Evolutionary conservation across 164 flowering plant genomes (phyloP), one percentile per base, ranked within the genome.

Genomic region (Malania oleifera): DNA sequence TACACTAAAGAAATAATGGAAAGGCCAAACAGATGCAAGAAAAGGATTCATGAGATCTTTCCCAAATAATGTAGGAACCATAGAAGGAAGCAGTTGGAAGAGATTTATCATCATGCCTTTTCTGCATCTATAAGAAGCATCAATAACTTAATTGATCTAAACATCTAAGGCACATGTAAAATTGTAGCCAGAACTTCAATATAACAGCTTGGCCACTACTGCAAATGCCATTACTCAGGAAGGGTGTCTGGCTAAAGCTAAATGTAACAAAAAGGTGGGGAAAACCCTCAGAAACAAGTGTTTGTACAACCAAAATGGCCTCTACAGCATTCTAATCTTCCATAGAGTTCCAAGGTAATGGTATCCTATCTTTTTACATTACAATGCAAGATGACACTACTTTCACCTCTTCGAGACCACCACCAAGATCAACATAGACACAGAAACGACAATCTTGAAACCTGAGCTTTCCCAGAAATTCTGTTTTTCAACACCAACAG

Each of bases 381-480:
- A 39, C 14, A 18, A 15, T 2, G 18, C 37, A 52, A 43, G 22
- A 15, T 24, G 15, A 18, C 23, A 11, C 15, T 52, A 10, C 17
- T 41, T 64, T 78, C 66, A 89, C 56, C 95, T 80, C 82, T 84
- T 93, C 7, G 96, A 80, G 59, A 93, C 84, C 45, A 82, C 75
- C 29, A 93, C 95, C 58, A 93, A 67, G 47, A 84, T 60, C 72
- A 90, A 59, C 98, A 93, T 93, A 0, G 98, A 86, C 89, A 86
- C 74, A 40, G 98, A 87, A 55, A 75, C 92, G 1, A 83, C 73
- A 59, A 90, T 48, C 75, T 93, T 93, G 76, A 93, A 93, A 47
- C 91, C 77, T 2, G 90, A 75, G 61, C 73, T 82, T 49, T 88
- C 95, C 97, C 97, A 93, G 69, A 93, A 80, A 28, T 83, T 93